Evolutionary conservation across 768 basidiomycete species (phyloP).

Genomic region (Leccinellum luteum): DNA sequence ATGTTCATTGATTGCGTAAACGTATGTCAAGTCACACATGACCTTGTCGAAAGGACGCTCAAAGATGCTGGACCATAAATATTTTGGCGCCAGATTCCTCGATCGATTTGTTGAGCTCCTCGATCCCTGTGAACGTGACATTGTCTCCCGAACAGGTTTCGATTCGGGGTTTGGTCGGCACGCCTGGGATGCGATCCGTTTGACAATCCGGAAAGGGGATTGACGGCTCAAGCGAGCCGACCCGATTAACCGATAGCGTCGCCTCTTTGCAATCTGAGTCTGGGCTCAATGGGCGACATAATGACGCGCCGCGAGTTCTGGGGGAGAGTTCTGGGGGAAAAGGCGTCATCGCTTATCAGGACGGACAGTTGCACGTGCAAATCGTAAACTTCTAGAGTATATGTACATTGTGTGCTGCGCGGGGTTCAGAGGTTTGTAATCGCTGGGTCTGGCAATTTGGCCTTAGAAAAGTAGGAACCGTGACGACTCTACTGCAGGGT

Average conservation of each 20-base stretch:
- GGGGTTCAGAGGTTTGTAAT: no score
- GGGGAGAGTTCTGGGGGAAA: no score
- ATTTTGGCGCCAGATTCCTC: constrained; percentile 37
- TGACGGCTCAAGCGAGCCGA: constrained; percentile 31
- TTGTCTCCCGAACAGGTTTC: constrained; percentile 47
- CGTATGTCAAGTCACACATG: neutral
- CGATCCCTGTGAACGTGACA: constrained; percentile 37
- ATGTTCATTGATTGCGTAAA: neutral
- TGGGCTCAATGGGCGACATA: no score
- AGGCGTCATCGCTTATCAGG: neutral
- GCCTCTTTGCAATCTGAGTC: constrained; percentile 39
- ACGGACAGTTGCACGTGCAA: neutral
- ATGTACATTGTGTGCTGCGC: neutral
- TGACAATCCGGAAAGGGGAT: constrained; percentile 47
- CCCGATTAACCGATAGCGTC: constrained; percentile 34
- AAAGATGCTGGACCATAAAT: constrained; percentile 24
- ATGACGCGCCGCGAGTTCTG: no score
- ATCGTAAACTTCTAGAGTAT: constrained; percentile 3
- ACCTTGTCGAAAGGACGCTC: constrained; percentile 26
- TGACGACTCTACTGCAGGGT: no score
- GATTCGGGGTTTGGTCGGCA: constrained; percentile 38
- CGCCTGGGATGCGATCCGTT: neutral
- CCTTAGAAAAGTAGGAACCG: no score
- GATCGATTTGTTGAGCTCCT: constrained; percentile 39
- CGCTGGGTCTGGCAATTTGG: no score